Evolutionary conservation across 73 alveolate species (phyloP).

Genomic region (Paramecium biaurelia): DNA sequence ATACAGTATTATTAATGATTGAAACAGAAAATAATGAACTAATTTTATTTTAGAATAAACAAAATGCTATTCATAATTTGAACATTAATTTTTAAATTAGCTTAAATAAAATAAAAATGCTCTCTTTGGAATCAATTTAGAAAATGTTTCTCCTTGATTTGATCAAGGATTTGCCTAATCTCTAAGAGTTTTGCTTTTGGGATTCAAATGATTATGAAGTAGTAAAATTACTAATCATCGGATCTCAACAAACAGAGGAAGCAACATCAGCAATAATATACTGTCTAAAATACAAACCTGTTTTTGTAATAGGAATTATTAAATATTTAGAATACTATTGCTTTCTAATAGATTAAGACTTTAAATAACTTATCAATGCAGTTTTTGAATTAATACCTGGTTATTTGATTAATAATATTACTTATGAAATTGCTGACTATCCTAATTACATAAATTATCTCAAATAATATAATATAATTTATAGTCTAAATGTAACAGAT

Average conservation of each 20-base stretch:
- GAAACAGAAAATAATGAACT: neutral
- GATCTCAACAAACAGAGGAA: neutral
- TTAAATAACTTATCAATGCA: neutral
- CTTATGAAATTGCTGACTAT: neutral
- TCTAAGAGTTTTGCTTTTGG: constrained; percentile 31
- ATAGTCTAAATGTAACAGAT: neutral
- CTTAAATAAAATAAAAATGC: neutral
- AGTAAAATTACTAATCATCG: neutral
- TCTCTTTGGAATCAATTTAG: neutral
- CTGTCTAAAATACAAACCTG: neutral
- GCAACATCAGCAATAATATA: neutral
- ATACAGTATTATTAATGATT: neutral
- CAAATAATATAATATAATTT: neutral
- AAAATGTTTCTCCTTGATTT: constrained; percentile 1
- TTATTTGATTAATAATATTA: neutral
- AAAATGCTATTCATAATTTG: neutral
- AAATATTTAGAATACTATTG: constrained; percentile 23
- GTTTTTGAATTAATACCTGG: constrained; percentile 26
- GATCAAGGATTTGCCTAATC: neutral
- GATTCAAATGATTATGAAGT: neutral
- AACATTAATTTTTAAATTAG: neutral
- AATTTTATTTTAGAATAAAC: neutral
- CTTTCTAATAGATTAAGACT: constrained; percentile 16
- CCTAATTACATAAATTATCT: neutral
- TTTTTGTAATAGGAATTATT: neutral